A percentile compares a stretch with the other conserved stretches of the same genome.
These are phyloP conservation scores for Anaeromyces robustus DNA, from an alignment of 192 early-diverging fungal genomes.

Conservation along the genomic window DNA sequence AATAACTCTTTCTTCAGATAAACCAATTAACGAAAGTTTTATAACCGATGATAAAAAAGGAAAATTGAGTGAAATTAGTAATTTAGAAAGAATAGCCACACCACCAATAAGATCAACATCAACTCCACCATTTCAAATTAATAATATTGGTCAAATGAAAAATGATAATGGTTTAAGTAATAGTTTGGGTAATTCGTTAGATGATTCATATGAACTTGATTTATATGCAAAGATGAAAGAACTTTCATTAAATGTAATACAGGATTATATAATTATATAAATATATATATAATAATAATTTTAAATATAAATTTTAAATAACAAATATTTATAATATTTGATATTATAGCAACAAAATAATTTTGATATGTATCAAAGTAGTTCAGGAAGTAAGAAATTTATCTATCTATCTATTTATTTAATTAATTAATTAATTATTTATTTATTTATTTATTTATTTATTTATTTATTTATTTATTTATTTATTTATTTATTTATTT, in stretches of 20 bases:
- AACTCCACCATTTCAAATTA: constrained; percentile 41
- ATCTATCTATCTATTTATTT: too few species aligned
- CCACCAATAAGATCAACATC: constrained; percentile 46
- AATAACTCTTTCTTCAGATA: background rate
- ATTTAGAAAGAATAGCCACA: constrained; percentile 13
- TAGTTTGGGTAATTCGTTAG: background rate
- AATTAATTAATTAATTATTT: too few species aligned
- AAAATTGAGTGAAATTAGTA: background rate
- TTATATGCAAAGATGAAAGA: background rate
- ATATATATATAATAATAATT: too few species aligned
- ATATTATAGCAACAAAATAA: too few species aligned
- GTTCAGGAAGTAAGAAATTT: too few species aligned
- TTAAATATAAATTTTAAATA: too few species aligned
- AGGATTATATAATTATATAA: too few species aligned
- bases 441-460: too few species aligned
- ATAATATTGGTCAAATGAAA: background rate
- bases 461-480: too few species aligned
- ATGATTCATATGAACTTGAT: background rate
- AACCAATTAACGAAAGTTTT: background rate
- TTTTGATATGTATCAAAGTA: too few species aligned
- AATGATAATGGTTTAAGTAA: background rate
- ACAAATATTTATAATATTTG: too few species aligned
- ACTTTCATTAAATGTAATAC: background rate
- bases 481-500: too few species aligned
- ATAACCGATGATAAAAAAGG: background rate